These are phyloP conservation scores for Ceratocystis papillata DNA, from an alignment of 2,329 filamentous ascomycete genomes.

Conservation along the genomic window DNA sequence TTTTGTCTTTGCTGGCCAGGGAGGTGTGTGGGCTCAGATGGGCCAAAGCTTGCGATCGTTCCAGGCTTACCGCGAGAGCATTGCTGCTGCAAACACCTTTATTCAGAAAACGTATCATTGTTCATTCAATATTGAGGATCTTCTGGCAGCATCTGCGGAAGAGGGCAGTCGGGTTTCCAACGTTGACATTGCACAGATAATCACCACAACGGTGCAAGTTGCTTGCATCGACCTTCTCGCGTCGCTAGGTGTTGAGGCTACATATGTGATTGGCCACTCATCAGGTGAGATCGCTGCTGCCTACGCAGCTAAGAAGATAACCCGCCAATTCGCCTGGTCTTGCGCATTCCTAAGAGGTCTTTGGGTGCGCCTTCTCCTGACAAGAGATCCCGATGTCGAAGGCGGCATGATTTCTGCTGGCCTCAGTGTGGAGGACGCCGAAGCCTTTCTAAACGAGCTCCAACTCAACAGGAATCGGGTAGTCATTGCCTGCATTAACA, in stretches of 20 bases:
- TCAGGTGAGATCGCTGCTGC: constrained; percentile 41
- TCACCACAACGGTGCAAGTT: constrained; percentile 36
- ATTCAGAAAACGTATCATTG: constrained; percentile 23
- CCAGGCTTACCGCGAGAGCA: constrained; percentile 34
- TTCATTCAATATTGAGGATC: constrained; percentile 1
- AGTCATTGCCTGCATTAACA: constrained; percentile 38
- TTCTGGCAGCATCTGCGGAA: constrained; percentile 6
- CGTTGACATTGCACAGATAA: constrained; percentile 34
- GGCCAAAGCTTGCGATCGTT: constrained; percentile 35
- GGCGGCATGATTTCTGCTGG: constrained; percentile 38
- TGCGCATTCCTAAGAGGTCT: constrained; percentile 36
- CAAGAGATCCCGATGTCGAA: constrained; percentile 28
- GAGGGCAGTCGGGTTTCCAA: constrained; percentile 8
- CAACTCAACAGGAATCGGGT: constrained; percentile 25
- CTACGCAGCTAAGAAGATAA: constrained; percentile 33
- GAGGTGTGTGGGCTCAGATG: constrained; percentile 37
- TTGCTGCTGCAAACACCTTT: constrained; percentile 33
- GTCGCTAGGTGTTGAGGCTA: constrained; percentile 31
- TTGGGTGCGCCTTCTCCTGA: constrained; percentile 30
- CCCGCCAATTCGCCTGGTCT: constrained; percentile 34
- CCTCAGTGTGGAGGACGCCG: constrained; percentile 29
- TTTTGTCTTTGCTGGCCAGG: constrained; percentile 38
- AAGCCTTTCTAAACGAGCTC: constrained; percentile 28
- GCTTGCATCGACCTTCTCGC: constrained; percentile 35
- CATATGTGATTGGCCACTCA: constrained; percentile 36